Base-by-base conservation (phyloP, 2,329 filamentous ascomycete species). In the Xylaria multiplex region DNA sequence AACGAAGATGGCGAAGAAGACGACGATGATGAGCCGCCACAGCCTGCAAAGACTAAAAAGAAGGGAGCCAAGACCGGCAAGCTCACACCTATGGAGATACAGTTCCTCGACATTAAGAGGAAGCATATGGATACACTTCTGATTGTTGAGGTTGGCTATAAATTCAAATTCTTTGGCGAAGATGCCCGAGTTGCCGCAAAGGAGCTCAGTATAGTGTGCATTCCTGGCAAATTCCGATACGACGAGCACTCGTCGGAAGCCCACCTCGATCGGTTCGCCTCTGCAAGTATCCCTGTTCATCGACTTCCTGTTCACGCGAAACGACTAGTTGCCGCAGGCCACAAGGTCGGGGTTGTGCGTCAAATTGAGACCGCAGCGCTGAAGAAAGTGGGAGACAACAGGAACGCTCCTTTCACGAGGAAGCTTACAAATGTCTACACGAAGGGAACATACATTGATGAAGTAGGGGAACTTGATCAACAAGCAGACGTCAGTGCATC, bases 361-460 rank as follows among this genome's bases (percentile, higher is more conserved):
- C 96, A 99, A 79, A 84, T 97, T 32, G 96, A 99, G 79, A 99
- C 96, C 0, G 96, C 96, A 2, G 96, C 96, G 0, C 82, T 99
- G 67, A 99, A 99, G 78, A 97, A 97, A 69, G 96, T 89, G 1
- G 95, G 96, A 50, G 93, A 97, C 77, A 99, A 98, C 78, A 89
- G 93, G 64, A 97, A 97, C 75, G 88, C 93, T 0, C 94, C 96
- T 0, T 99, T 99, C 73, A 88, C 93, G 43, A 89, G 96, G 42
- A 96, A 97, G 74, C 88, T 99, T 73, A 98, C 96, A 16, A 97
- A 97, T 75, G 85, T 99, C 6, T 99, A 99, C 80, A 99, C 96
- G 8, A 99, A 98, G 78, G 96, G 94, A 49, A 99, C 96, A 2
- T 99, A 98, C 73, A 91, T 99, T 63, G 96, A 98, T 75, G 96